Evolutionary conservation across 176 grass and related monocot species (phyloP).

Genomic region (Raddia guianensis): DNA sequence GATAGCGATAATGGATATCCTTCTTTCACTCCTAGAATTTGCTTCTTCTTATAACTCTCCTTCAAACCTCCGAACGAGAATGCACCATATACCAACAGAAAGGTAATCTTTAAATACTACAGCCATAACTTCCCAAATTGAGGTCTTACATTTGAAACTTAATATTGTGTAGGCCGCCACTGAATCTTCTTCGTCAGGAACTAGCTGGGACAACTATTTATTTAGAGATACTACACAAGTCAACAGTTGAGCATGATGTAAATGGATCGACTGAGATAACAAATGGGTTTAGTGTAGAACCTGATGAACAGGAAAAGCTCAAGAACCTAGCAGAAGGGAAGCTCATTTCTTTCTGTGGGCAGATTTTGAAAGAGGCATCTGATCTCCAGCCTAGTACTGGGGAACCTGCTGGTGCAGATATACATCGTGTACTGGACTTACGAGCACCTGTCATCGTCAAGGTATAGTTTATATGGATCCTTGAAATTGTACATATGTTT

Average conservation of each 20-base stretch:
- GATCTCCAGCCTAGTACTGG: slow-evolving; percentile 80
- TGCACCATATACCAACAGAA: slow-evolving; percentile 89
- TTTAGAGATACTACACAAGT: slow-evolving; percentile 96
- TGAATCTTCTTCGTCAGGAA: slow-evolving; percentile 97
- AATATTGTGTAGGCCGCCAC: slow-evolving; percentile 68
- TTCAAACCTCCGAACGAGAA: slow-evolving; percentile 89
- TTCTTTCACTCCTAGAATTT: slow-evolving; percentile 95
- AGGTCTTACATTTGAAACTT: slow-evolving; percentile 46
- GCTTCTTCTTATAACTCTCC: slow-evolving; percentile 94
- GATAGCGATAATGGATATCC: slow-evolving; percentile 87
- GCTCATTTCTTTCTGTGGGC: slow-evolving; percentile 85
- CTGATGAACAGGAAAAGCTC: slow-evolving; percentile 65
- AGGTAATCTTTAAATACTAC: slow-evolving; percentile 51
- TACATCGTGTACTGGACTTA: slow-evolving; percentile 90
- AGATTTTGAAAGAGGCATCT: slow-evolving; percentile 94
- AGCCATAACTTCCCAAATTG: neutral
- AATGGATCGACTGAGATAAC: slow-evolving; percentile 44
- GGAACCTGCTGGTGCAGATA: slow-evolving; percentile 63
- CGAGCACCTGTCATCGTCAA: slow-evolving; percentile 96
- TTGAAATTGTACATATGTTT: slow-evolving; percentile 19
- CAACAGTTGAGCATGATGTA: slow-evolving; percentile 52
- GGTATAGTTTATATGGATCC: slow-evolving; percentile 60
- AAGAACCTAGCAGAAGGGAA: slow-evolving; percentile 88
- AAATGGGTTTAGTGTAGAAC: slow-evolving; percentile 45
- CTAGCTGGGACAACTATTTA: slow-evolving; percentile 91